These are phyloP conservation scores for Xylariaceae sp. DNA, from an alignment of 2,329 filamentous ascomycete genomes.

Conservation along the genomic window DNA sequence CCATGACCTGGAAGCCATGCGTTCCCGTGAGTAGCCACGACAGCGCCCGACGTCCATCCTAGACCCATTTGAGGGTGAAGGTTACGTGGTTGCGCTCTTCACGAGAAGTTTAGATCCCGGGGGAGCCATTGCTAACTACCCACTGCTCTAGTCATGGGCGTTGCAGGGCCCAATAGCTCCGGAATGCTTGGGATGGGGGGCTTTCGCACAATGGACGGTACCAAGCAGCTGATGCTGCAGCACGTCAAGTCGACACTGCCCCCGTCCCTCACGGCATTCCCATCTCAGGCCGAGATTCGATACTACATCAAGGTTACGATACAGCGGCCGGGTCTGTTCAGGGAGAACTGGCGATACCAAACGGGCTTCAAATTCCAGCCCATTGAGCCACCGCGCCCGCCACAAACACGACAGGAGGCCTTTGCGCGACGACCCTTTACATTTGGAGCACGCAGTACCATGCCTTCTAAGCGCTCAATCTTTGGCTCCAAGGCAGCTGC, in stretches of 20 bases:
- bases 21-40: too few species aligned
- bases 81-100: too few species aligned
- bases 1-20: constrained; percentile 44
- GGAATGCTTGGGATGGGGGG: constrained; percentile 42
- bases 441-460: constrained; percentile 38
- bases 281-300: constrained; percentile 78
- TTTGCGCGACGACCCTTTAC: constrained; percentile 69
- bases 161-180: constrained; percentile 38
- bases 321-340: constrained; percentile 78
- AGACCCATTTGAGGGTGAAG: too few species aligned
- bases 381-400: constrained; percentile 76
- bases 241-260: constrained; percentile 85
- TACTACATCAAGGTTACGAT: constrained; percentile 97
- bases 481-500: constrained; percentile 36
- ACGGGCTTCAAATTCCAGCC: constrained; percentile 79
- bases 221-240: constrained; percentile 50
- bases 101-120: too few species aligned
- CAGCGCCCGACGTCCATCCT: too few species aligned
- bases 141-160: too few species aligned
- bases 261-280: constrained; percentile 80
- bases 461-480: constrained; percentile 42
- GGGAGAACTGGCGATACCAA: constrained; percentile 73
- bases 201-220: constrained; percentile 55
- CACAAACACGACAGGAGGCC: constrained; percentile 63
- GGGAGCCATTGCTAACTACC: too few species aligned